Conservation (phyloP, 202 grass and related monocot species). For the Brachypodium distachyon region DNA sequence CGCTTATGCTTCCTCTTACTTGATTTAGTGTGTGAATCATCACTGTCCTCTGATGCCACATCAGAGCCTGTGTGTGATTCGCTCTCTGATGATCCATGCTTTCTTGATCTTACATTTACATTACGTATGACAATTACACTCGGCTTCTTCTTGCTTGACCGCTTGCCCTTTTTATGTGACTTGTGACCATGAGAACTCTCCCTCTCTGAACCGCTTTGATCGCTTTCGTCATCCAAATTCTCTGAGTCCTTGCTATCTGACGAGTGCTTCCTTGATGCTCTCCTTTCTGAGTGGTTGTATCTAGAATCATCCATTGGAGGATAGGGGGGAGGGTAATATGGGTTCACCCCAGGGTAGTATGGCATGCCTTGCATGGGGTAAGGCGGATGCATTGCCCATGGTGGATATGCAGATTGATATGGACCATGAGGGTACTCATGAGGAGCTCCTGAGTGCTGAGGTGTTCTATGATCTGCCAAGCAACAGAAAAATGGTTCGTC, state of each 20-base stretch:
- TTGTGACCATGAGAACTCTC: slow-evolving; percentile 48
- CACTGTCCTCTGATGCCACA: slow-evolving; percentile 38
- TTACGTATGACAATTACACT: slow-evolving; percentile 72
- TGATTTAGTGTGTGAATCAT: slow-evolving; percentile 32
- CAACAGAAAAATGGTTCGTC: neutral
- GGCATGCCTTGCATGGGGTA: slow-evolving; percentile 78
- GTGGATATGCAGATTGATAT: slow-evolving; percentile 56
- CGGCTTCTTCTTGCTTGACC: slow-evolving; percentile 59
- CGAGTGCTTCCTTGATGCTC: slow-evolving; percentile 46
- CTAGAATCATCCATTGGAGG: slow-evolving; percentile 52
- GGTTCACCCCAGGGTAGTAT: slow-evolving; percentile 57
- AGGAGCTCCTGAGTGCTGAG: slow-evolving; percentile 26
- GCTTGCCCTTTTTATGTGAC: slow-evolving; percentile 50
- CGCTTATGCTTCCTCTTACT: slow-evolving; percentile 46
- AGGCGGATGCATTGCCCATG: slow-evolving; percentile 80
- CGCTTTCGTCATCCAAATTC: slow-evolving; percentile 43
- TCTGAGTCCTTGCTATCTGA: slow-evolving; percentile 45
- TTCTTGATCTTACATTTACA: slow-evolving; percentile 81
- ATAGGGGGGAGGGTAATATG: slow-evolving; percentile 60
- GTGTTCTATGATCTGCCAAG: slow-evolving; percentile 28
- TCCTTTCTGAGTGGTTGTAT: slow-evolving; percentile 52
- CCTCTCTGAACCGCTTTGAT: slow-evolving; percentile 42
- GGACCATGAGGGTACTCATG: slow-evolving; percentile 34
- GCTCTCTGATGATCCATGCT: slow-evolving; percentile 37
- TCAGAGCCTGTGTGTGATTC: slow-evolving; percentile 46